phyloP scores from a whole-genome alignment of 352 stramenopile genomes.

The Pythium monospermum region DNA sequence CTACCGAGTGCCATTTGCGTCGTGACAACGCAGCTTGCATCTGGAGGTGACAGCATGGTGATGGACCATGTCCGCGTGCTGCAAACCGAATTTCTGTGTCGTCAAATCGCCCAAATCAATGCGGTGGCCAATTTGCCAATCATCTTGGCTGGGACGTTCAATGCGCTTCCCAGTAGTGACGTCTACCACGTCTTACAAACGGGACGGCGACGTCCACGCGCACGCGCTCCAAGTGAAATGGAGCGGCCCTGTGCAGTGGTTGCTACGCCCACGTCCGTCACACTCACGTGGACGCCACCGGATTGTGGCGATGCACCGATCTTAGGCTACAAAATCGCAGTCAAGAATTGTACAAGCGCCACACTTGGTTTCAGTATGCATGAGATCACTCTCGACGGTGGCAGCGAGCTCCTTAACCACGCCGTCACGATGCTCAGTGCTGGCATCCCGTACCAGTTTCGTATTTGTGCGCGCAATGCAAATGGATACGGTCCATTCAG shows the following conservation, averaged over 20 bases:
- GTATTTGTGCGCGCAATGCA: slow-evolving; percentile 59
- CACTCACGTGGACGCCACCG: slow-evolving; percentile 39
- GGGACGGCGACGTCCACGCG: slow-evolving; percentile 41
- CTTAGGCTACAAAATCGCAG: slow-evolving; percentile 46
- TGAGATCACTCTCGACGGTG: slow-evolving; percentile 31
- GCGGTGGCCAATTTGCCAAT: slow-evolving; percentile 77
- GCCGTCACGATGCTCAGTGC: slow-evolving; percentile 60
- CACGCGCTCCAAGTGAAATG: slow-evolving; percentile 35
- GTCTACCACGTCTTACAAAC: slow-evolving; percentile 78
- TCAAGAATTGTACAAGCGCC: slow-evolving; percentile 58
- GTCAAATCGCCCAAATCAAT: slow-evolving; percentile 71
- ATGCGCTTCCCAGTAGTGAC: slow-evolving; percentile 65
- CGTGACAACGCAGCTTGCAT: slow-evolving; percentile 41
- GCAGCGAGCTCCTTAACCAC: slow-evolving; percentile 14
- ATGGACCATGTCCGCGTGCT: slow-evolving; percentile 60
- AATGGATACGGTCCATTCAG: slow-evolving; percentile 70
- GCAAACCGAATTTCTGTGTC: slow-evolving; percentile 66
- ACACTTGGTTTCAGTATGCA: slow-evolving; percentile 48
- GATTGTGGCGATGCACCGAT: slow-evolving; percentile 24
- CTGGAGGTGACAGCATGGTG: slow-evolving; percentile 15
- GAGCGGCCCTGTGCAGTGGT: slow-evolving; percentile 30
- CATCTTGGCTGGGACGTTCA: slow-evolving; percentile 80
- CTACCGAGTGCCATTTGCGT: slow-evolving; percentile 71
- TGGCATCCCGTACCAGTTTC: slow-evolving; percentile 84
- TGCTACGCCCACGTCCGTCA: slow-evolving; percentile 40